These are phyloP conservation scores for Wickerhamiella brachini DNA, from an alignment of 805 yeast genomes.

Conservation along the genomic window DNA sequence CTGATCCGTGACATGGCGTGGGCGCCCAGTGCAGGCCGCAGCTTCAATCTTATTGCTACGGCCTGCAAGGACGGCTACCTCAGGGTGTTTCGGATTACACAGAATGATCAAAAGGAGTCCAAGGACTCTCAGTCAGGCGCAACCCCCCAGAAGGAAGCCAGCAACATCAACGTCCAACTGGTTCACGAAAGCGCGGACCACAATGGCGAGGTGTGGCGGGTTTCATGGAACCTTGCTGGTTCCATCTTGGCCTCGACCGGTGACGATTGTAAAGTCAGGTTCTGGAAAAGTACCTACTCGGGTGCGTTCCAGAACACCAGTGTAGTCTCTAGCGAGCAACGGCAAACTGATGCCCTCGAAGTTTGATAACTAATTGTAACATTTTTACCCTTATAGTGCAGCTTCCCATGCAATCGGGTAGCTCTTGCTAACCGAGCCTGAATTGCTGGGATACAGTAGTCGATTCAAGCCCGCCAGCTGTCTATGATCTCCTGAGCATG, in stretches of 20 bases:
- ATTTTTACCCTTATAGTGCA: too few relatives aligned
- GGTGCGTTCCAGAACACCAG: conserved; percentile 88
- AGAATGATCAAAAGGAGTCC: not conserved
- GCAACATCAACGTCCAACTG: conserved; percentile 35
- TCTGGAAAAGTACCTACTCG: conserved; percentile 82
- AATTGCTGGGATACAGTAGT: too few relatives aligned
- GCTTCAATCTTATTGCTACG: conserved; percentile 79
- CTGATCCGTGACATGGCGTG: conserved; percentile 79
- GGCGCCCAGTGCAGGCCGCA: conserved; percentile 95
- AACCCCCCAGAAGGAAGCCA: not conserved
- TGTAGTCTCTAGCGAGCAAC: conserved; percentile 50
- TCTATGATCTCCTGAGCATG: too few relatives aligned
- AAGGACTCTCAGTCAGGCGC: not conserved
- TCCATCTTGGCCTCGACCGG: conserved; percentile 88
- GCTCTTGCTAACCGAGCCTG: too few relatives aligned
- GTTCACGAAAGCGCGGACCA: conserved; percentile 63
- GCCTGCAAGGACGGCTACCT: conserved; percentile 93
- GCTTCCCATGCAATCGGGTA: too few relatives aligned
- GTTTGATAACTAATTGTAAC: not conserved
- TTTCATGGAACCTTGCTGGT: conserved; percentile 89
- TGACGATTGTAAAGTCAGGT: conserved; percentile 80
- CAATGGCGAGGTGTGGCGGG: conserved; percentile 88
- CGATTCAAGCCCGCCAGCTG: too few relatives aligned
- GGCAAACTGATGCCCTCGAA: not conserved
- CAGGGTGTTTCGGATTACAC: conserved; percentile 56